Percentiles rank a stretch among this genome's conserved stretches.
Evolutionary conservation across 768 basidiomycete genomes (phyloP).

Genomic region (Lactarius vividus): DNA sequence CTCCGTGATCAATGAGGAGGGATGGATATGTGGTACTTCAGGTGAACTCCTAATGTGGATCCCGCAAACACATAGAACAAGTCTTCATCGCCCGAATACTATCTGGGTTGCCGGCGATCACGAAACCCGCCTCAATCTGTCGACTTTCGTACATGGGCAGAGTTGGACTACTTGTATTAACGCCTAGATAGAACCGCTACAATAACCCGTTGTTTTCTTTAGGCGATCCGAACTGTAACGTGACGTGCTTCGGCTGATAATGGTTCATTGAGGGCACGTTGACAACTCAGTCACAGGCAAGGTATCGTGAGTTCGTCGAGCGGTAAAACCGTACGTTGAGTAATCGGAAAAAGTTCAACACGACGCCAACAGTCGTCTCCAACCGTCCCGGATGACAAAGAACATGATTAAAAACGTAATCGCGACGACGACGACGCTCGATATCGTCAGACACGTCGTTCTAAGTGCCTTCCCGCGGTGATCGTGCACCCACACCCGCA

Average conservation of each 20-base stretch:
- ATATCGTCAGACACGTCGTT: conserved; percentile 52
- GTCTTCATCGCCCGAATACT: background rate
- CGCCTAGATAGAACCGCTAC: background rate
- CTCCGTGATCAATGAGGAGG: background rate
- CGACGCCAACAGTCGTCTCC: too few species aligned
- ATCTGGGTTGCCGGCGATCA: background rate
- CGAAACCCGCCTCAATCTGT: background rate
- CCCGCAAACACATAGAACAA: background rate
- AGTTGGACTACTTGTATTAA: background rate
- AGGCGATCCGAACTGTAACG: too few species aligned
- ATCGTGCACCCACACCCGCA: conserved; percentile 52
- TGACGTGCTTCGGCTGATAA: too few species aligned
- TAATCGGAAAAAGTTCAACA: too few species aligned
- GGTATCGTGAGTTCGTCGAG: too few species aligned
- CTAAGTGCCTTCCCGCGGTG: conserved; percentile 47
- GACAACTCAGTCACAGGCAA: too few species aligned
- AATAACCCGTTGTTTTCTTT: background rate
- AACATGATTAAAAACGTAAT: conserved; percentile 73
- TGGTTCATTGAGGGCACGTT: too few species aligned
- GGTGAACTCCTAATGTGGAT: background rate
- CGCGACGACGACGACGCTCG: conserved; percentile 64
- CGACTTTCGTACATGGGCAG: background rate
- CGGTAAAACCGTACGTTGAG: too few species aligned
- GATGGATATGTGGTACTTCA: background rate
- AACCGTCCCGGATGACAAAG: conserved; percentile 52